These are phyloP conservation scores for Phaffomyces antillensis DNA, from an alignment of 805 yeast species.

Conservation along the genomic window DNA sequence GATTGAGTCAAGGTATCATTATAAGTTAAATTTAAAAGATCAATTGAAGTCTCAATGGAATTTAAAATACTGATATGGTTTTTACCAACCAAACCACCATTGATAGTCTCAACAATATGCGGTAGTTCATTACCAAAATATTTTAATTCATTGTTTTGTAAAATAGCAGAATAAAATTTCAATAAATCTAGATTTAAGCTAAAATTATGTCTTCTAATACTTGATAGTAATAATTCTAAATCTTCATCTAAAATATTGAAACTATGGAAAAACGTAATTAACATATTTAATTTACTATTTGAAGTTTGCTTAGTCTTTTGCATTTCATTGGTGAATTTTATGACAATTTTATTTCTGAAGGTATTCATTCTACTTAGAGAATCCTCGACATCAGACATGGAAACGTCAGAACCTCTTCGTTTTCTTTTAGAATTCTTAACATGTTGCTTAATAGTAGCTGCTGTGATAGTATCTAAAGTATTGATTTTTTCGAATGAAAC, in stretches of 20 bases:
- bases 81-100: slow-evolving; percentile 27
- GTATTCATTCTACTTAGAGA: slow-evolving; percentile 17
- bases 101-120: slow-evolving; percentile 22
- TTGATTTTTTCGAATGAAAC: slow-evolving; percentile 46
- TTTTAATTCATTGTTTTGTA: slow-evolving; percentile 26
- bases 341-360: slow-evolving; percentile 16
- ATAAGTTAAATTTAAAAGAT: slow-evolving; percentile 20
- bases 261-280: slow-evolving; percentile 21
- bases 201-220: slow-evolving; percentile 20
- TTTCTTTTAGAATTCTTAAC: slow-evolving; percentile 21
- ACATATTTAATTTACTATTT: slow-evolving; percentile 17
- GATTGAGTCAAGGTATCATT: slow-evolving; percentile 17
- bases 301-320: slow-evolving; percentile 20
- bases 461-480: slow-evolving; percentile 35
- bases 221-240: slow-evolving; percentile 14
- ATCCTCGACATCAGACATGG: slow-evolving; percentile 28
- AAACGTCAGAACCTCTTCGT: slow-evolving; percentile 32
- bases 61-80: slow-evolving; percentile 29
- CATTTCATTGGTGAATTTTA: slow-evolving; percentile 21
- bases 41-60: slow-evolving; percentile 27
- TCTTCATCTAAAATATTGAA: slow-evolving; percentile 18
- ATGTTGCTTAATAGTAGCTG: slow-evolving; percentile 16
- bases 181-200: slow-evolving; percentile 27
- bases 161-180: slow-evolving; percentile 29
- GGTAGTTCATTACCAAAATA: slow-evolving; percentile 26